Percentiles rank a stretch among this genome's conserved stretches.
These are phyloP conservation scores for Dendrobium huoshanense DNA, from an alignment of 106 monocot genomes.

Conservation along the genomic window DNA sequence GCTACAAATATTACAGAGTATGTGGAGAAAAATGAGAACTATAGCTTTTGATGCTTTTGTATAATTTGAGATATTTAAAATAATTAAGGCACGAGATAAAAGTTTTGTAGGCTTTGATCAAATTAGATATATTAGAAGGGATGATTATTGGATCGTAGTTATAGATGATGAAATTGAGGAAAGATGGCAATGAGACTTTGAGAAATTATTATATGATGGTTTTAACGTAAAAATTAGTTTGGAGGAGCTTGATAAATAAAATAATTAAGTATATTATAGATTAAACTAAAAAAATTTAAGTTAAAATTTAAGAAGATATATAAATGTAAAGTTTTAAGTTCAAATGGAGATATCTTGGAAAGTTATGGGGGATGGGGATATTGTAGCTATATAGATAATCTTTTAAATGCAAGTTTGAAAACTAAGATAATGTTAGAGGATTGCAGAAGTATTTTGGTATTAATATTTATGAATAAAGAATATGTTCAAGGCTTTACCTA, in stretches of 20 bases:
- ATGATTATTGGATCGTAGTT: neutral
- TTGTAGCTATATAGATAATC: neutral
- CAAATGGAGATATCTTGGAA: too few relatives aligned
- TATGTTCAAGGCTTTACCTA: neutral
- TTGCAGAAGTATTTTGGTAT: neutral
- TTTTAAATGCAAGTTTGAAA: neutral
- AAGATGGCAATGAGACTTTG: too few relatives aligned
- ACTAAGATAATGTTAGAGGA: neutral
- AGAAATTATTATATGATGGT: too few relatives aligned
- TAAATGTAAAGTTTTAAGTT: too few relatives aligned
- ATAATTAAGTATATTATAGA: too few relatives aligned
- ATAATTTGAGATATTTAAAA: neutral
- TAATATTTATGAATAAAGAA: neutral
- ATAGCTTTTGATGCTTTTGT: neutral
- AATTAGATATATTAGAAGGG: neutral
- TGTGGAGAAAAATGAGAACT: neutral
- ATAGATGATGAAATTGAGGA: neutral
- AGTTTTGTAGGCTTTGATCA: neutral
- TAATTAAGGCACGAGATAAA: neutral
- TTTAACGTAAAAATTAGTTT: too few relatives aligned
- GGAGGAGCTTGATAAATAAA: too few relatives aligned
- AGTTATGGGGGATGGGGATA: too few relatives aligned
- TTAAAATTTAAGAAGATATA: too few relatives aligned
- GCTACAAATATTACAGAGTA: neutral
- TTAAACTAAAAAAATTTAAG: too few relatives aligned